A percentile compares a stretch with the other conserved stretches of the same genome.
Evolutionary conservation across 345 rosid species (phyloP).

Genomic region (Firmiana major): DNA sequence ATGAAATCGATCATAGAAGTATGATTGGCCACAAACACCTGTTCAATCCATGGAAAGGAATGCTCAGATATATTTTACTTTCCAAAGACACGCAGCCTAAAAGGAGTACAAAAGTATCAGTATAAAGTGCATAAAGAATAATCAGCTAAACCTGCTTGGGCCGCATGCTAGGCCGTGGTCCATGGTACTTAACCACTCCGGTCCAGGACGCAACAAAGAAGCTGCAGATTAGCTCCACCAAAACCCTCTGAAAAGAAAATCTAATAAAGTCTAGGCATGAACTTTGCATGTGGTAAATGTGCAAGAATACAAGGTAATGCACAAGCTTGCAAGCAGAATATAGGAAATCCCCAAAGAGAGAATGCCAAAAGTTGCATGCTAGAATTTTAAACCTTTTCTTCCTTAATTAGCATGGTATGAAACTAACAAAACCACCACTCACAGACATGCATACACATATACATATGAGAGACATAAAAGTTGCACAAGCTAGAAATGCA

Average conservation of each 20-base stretch:
- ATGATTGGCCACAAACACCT: constrained; percentile 97
- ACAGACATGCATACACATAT: neutral
- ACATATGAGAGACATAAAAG: neutral
- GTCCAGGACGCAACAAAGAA: constrained; percentile 99
- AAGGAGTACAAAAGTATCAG: neutral
- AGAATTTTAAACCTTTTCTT: neutral
- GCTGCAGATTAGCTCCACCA: constrained; percentile 96
- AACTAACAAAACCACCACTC: neutral
- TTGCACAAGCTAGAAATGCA: neutral
- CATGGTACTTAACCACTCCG: constrained; percentile 92
- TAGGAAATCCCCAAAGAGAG: neutral
- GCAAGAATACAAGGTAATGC: neutral
- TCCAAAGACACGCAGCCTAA: neutral
- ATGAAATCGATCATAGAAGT: constrained; percentile 99
- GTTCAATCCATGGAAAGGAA: constrained; percentile 27
- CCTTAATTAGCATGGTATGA: neutral
- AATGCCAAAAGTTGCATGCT: neutral
- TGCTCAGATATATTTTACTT: constrained; percentile 1
- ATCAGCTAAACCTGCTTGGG: constrained; percentile 68
- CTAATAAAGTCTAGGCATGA: constrained; percentile 10
- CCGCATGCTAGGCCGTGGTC: constrained; percentile 94
- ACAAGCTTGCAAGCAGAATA: neutral
- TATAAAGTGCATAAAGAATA: neutral
- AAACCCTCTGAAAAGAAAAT: constrained; percentile 57
- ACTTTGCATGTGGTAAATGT: constrained; percentile 1